Evolutionary conservation across 202 grass and related monocot species (phyloP).

Genomic region (Setaria viridis): DNA sequence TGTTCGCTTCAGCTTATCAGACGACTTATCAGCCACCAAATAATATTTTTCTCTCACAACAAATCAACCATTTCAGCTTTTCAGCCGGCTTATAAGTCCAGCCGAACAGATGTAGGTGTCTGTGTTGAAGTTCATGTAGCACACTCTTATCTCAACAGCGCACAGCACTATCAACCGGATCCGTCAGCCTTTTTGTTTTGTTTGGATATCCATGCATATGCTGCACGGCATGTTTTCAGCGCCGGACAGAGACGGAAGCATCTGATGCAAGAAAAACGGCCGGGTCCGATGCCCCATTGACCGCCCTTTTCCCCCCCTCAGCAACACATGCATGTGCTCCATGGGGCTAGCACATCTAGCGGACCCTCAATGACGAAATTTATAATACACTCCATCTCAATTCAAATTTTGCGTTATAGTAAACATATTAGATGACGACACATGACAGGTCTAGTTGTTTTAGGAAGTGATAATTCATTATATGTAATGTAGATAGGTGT

Average conservation of each 20-base stretch:
- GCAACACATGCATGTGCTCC: neutral
- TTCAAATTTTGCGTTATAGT: too few species aligned
- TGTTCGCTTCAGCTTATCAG: too few species aligned
- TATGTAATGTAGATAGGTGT: too few species aligned
- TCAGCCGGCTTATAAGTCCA: too few species aligned
- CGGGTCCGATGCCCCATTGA: constrained; percentile 44
- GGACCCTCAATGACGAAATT: too few species aligned
- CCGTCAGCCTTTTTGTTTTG: neutral
- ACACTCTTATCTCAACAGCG: neutral
- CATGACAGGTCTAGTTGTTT: too few species aligned
- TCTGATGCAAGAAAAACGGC: constrained; percentile 24
- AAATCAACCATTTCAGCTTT: too few species aligned
- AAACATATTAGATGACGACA: too few species aligned
- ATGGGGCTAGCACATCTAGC: neutral
- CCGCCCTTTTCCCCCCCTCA: neutral
- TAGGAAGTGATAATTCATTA: too few species aligned
- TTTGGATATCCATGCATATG: constrained; percentile 35
- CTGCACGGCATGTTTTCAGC: constrained; percentile 1
- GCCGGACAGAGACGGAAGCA: neutral
- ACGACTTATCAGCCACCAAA: too few species aligned
- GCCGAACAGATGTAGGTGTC: neutral
- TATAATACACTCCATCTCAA: too few species aligned
- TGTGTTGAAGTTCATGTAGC: neutral
- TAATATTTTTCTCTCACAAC: too few species aligned
- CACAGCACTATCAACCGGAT: neutral